phyloP scores from a whole-genome alignment of 108 stramenopile genomes.

The Pseudonitzschia multiseries region DNA sequence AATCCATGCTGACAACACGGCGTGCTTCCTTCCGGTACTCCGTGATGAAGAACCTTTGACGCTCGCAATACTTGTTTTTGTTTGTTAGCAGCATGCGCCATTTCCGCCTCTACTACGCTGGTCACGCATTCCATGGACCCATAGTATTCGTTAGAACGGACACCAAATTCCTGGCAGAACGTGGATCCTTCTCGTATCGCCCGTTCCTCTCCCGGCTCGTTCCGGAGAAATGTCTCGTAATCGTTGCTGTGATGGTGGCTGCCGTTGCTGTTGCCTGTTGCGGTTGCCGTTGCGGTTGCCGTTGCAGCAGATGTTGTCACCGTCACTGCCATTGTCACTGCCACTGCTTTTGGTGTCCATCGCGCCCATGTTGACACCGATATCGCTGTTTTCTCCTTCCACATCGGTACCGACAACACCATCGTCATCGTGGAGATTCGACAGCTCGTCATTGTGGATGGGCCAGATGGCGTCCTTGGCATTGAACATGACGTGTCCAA shows the following conservation, averaged over 20 bases:
- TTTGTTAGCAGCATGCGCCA: too few relatives aligned
- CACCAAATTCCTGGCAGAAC: not conserved
- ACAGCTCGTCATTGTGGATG: constrained; percentile 22
- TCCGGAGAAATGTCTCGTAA: too few relatives aligned
- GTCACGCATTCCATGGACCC: constrained; percentile 3
- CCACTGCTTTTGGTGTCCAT: not conserved
- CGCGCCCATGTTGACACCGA: not conserved
- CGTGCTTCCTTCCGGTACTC: constrained; percentile 53
- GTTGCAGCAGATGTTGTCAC: not conserved
- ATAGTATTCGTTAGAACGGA: not conserved
- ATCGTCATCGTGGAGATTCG: constrained; percentile 8
- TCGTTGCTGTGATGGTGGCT: too few relatives aligned
- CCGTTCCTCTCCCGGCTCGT: not conserved
- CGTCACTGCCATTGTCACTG: not conserved
- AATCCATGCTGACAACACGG: constrained; percentile 65
- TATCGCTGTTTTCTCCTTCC: constrained; percentile 19
- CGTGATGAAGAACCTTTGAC: not conserved
- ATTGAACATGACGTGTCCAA: constrained; percentile 78
- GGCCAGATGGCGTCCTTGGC: constrained; percentile 57
- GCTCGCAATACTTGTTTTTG: too few relatives aligned
- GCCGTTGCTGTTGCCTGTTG: too few relatives aligned
- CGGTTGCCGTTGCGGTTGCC: not conserved
- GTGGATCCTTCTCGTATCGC: constrained; percentile 3
- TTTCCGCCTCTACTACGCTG: too few relatives aligned
- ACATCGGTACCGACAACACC: not conserved